Evolutionary conservation across 495 filamentous ascomycete genomes (phyloP).

Genomic region (Aspergillus cavernicola): DNA sequence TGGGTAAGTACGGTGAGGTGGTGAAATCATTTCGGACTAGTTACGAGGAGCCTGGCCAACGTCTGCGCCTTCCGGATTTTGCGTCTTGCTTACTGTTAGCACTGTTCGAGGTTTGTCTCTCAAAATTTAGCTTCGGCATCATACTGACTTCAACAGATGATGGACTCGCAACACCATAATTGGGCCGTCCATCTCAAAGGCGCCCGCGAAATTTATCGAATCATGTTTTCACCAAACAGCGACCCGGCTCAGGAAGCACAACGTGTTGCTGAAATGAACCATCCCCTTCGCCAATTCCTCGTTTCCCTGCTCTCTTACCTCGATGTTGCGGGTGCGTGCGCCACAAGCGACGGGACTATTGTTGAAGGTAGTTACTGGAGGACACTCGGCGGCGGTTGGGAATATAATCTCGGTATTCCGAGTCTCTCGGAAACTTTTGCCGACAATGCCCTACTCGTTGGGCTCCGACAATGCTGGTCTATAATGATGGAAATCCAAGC

Average conservation of each 20-base stretch:
- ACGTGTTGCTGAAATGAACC: slow-evolving; percentile 33
- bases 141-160: slow-evolving; percentile 28
- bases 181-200: slow-evolving; percentile 42
- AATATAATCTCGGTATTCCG: slow-evolving; percentile 38
- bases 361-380: slow-evolving; percentile 41
- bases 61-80: slow-evolving; percentile 33
- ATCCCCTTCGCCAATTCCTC: slow-evolving; percentile 37
- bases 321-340: slow-evolving; percentile 41
- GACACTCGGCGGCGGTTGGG: slow-evolving; percentile 38
- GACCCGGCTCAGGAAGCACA: slow-evolving; percentile 28
- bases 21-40: slow-evolving; percentile 34
- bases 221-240: slow-evolving; percentile 31
- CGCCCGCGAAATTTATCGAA: slow-evolving; percentile 39
- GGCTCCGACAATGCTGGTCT: slow-evolving; percentile 35
- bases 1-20: slow-evolving; percentile 39
- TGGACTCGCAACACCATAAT: slow-evolving; percentile 42
- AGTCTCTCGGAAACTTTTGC: slow-evolving; percentile 25
- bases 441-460: slow-evolving; percentile 27
- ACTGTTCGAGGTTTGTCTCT: slow-evolving; percentile 32
- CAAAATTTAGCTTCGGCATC: neutral
- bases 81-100: slow-evolving; percentile 40
- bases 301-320: slow-evolving; percentile 40
- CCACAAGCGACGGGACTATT: slow-evolving; percentile 37
- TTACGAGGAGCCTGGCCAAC: slow-evolving; percentile 26
- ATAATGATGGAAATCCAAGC: slow-evolving; percentile 42